A percentile compares a stretch with the other conserved stretches of the same genome.
phyloP scores from a whole-genome alignment of 495 filamentous ascomycete species.

The Penicillium desertorum region DNA sequence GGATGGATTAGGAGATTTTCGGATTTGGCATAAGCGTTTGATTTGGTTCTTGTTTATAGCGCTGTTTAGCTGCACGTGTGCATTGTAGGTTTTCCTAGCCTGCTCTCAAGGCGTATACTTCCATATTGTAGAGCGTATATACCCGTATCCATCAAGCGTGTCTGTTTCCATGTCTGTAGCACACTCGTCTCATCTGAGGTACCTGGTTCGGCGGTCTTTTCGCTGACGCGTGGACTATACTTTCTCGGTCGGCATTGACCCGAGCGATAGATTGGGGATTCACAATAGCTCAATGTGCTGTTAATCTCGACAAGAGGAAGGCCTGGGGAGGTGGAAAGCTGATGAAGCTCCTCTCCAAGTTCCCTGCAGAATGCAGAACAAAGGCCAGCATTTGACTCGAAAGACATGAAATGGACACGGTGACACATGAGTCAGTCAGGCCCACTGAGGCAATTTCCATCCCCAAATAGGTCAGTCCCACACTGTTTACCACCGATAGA shows the following conservation, averaged over 20 bases:
- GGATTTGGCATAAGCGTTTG: background rate
- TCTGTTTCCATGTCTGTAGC: background rate
- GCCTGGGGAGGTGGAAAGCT: background rate
- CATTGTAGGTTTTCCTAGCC: background rate
- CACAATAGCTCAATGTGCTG: background rate
- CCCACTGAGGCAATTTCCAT: slow-evolving; percentile 12
- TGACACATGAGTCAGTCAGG: slow-evolving; percentile 22
- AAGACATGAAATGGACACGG: no score
- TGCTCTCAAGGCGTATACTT: background rate
- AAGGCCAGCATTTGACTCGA: slow-evolving; percentile 22
- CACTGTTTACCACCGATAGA: slow-evolving; percentile 23
- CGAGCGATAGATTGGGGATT: slow-evolving; percentile 7
- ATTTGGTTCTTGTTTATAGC: background rate
- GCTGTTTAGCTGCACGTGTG: background rate
- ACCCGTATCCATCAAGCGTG: no score
- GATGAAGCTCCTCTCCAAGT: background rate
- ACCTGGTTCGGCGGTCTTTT: no score
- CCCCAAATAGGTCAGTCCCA: slow-evolving; percentile 17
- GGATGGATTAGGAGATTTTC: slow-evolving; percentile 39
- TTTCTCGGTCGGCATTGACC: slow-evolving; percentile 21
- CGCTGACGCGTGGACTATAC: background rate
- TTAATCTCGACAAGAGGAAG: background rate
- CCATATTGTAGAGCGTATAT: background rate
- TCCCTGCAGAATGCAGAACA: slow-evolving; percentile 11
- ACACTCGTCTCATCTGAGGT: slow-evolving; percentile 11